Evolutionary conservation across 495 filamentous ascomycete species (phyloP).

Genomic region (Lindgomyces ingoldianus): DNA sequence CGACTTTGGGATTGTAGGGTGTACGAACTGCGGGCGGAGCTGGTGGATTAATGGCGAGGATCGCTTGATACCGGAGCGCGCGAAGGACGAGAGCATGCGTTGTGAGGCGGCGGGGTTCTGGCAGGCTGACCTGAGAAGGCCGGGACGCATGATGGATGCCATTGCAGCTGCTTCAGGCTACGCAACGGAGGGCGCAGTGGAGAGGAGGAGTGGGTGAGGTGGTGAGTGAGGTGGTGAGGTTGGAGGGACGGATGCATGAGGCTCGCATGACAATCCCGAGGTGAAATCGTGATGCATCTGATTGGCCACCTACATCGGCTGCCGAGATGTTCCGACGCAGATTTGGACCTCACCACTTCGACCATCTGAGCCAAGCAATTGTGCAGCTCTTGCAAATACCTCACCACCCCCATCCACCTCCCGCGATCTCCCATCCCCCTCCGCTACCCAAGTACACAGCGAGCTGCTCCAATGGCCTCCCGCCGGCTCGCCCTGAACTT

Average conservation of each 20-base stretch:
- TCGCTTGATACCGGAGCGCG: slow-evolving; percentile 34
- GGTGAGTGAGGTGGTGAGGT: background rate
- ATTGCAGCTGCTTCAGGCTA: slow-evolving; percentile 34
- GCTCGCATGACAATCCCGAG: slow-evolving; percentile 9
- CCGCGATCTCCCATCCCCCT: slow-evolving; percentile 23
- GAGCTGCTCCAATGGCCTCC: slow-evolving; percentile 75
- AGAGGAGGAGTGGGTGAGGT: slow-evolving; percentile 3
- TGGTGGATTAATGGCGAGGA: slow-evolving; percentile 32
- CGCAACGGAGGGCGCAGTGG: slow-evolving; percentile 16
- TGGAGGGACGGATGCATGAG: slow-evolving; percentile 17
- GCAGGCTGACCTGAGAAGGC: slow-evolving; percentile 42
- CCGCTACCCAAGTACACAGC: slow-evolving; percentile 2
- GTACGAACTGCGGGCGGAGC: slow-evolving; percentile 34
- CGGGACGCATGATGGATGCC: slow-evolving; percentile 46
- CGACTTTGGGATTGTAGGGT: slow-evolving; percentile 29
- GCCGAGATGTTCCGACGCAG: slow-evolving; percentile 1
- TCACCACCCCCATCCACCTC: slow-evolving; percentile 7
- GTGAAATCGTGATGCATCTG: slow-evolving; percentile 2
- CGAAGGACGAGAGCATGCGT: slow-evolving; percentile 38
- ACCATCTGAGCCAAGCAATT: background rate
- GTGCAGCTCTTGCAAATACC: slow-evolving; percentile 12
- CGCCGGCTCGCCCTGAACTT: slow-evolving; percentile 88
- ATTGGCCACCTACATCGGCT: slow-evolving; percentile 12
- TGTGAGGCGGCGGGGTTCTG: slow-evolving; percentile 32
- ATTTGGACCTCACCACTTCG: slow-evolving; percentile 1